Evolutionary conservation across 257 asterid species (phyloP).

Genomic region (Przewalskia tangutica): DNA sequence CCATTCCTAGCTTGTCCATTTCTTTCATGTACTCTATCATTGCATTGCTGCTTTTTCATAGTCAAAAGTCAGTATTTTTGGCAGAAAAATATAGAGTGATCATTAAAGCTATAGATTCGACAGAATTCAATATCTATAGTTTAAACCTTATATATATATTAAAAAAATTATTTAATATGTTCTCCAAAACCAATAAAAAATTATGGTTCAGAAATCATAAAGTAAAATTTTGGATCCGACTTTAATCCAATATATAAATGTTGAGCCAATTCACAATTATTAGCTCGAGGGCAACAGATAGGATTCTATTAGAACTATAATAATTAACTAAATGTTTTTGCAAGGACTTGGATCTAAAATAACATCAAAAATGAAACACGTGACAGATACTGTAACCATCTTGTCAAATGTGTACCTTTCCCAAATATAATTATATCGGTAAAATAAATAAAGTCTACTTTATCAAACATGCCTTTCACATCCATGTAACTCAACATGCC

Average conservation of each 20-base stretch:
- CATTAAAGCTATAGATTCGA: neutral
- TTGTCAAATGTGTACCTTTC: no score
- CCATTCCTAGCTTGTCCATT: slow-evolving; percentile 17
- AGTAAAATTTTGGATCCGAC: no score
- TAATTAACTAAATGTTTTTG: neutral
- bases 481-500: neutral
- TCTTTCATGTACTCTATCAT: slow-evolving; percentile 22
- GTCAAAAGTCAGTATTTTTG: neutral
- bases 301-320: neutral
- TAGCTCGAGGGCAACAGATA: neutral
- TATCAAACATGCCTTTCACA: no score
- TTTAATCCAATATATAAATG: neutral
- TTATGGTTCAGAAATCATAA: no score
- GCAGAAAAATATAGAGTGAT: neutral
- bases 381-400: no score
- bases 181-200: no score
- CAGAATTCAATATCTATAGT: neutral
- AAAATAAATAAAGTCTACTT: neutral
- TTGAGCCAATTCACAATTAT: neutral
- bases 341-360: neutral
- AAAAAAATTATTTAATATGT: no score
- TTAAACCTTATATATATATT: neutral
- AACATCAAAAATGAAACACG: no score
- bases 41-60: neutral
- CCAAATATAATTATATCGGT: no score